Base-by-base conservation (phyloP, 2,329 filamentous ascomycete species). In the Aspergillus cejpii region DNA sequence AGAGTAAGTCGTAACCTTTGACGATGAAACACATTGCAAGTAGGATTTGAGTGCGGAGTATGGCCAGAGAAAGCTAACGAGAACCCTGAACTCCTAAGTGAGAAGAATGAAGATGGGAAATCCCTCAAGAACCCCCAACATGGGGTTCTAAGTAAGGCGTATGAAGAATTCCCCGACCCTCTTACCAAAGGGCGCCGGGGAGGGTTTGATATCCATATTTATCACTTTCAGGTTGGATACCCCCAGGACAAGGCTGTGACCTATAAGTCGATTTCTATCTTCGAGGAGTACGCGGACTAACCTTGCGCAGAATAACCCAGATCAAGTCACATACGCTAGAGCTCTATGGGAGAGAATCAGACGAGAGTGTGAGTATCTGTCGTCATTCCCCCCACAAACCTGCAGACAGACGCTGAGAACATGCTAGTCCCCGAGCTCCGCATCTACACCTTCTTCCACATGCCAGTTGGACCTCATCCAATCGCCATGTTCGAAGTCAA, bases 401-500 rank as follows among this genome's bases (percentile, higher is more conserved):
- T n/a, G n/a, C n/a, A n/a, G n/a, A n/a, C n/a, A n/a, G n/a, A n/a
- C n/a, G n/a, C 17, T 39, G n/a, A 20, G 14, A 7, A 3, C n/a
- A 7, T 26, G 12, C 48, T n/a, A 89, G 85, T 94, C 59, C 88
- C 89, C 6, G 89, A 95, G 62, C 73, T 94, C 14, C 78, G 88
- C 43, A 84, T 94, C 56, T 94, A 95, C 63, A 74, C 67, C 11
- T 72, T 94, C 53, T 94, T 80, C 78, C 84, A 92, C 53, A 67
- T 71, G 11, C 87, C 89, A 0, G 67, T 95, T 21, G 90, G 89
- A 0, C 89, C 89, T 0, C 89, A 95, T 63, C 83, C 85, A 0
- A 66, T 88, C 0, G 85, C 82, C 41, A 95, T 94, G 88, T 95
- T 95, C 58, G 90, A 96, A 67, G 87, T 95, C 37, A 94, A 94